phyloP scores from a whole-genome alignment of 768 basidiomycete species.

The Galerina marginata region DNA sequence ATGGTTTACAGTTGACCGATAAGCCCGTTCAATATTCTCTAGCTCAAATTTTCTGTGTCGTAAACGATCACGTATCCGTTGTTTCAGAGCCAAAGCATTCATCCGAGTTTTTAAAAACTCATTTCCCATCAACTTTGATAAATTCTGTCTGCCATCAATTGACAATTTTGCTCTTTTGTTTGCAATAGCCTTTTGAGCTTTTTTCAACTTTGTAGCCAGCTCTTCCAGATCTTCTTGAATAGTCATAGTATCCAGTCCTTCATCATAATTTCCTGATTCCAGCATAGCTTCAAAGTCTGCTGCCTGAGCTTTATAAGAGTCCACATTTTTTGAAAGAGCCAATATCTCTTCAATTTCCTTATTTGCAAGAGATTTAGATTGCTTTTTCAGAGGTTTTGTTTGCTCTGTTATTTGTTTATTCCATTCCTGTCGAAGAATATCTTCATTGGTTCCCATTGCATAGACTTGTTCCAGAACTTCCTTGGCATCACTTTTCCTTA shows the following conservation, averaged over 20 bases:
- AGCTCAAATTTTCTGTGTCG: conserved; percentile 32
- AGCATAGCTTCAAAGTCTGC: too few species aligned
- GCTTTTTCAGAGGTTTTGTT: conserved; percentile 15
- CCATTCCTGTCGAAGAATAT: conserved; percentile 18
- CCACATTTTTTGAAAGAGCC: not conserved
- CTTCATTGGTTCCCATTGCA: not conserved
- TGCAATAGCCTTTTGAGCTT: conserved; percentile 8
- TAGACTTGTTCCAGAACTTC: conserved; percentile 3
- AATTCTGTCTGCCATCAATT: conserved; percentile 4
- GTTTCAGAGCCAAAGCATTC: conserved; percentile 30
- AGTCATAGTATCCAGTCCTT: too few species aligned
- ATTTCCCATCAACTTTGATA: conserved; percentile 9
- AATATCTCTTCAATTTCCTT: conserved; percentile 11
- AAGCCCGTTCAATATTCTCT: conserved; percentile 25
- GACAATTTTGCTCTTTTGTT: conserved; percentile 5
- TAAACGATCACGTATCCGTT: conserved; percentile 21
- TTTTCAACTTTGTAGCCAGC: not conserved
- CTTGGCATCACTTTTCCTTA: not conserved
- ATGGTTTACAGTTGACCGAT: conserved; percentile 24
- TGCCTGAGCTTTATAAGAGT: not conserved
- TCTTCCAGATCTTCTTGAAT: too few species aligned
- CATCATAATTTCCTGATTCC: too few species aligned
- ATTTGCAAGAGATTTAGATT: conserved; percentile 13
- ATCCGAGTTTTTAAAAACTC: conserved; percentile 23
- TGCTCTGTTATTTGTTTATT: conserved; percentile 11